Evolutionary conservation across 2,329 filamentous ascomycete species (phyloP).

Genomic region (Alternaria sp.): DNA sequence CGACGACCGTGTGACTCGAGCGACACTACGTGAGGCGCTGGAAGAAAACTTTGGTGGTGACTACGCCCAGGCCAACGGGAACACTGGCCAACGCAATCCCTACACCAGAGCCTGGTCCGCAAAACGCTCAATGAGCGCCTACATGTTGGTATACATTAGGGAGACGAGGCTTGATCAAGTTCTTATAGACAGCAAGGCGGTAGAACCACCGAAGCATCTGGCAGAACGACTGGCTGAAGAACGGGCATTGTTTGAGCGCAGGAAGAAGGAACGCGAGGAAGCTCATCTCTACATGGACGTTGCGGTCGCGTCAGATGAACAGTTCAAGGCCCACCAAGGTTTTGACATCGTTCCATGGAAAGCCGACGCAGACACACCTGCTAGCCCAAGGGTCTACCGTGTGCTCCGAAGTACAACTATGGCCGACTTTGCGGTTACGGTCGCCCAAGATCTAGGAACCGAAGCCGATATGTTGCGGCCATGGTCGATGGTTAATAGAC

Average conservation of each 20-base stretch:
- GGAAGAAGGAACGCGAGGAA: slow-evolving; percentile 88
- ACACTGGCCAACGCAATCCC: slow-evolving; percentile 65
- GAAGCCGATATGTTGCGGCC: slow-evolving; percentile 76
- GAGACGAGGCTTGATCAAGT: slow-evolving; percentile 85
- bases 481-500: slow-evolving; percentile 98
- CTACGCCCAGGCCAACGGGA: slow-evolving; percentile 67
- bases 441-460: slow-evolving; percentile 73
- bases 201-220: slow-evolving; percentile 82
- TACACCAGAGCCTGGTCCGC: slow-evolving; percentile 69
- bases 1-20: slow-evolving; percentile 95
- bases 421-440: slow-evolving; percentile 71
- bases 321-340: slow-evolving; percentile 80
- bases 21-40: slow-evolving; percentile 86
- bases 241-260: slow-evolving; percentile 73
- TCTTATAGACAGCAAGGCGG: slow-evolving; percentile 74
- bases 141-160: slow-evolving; percentile 98
- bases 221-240: slow-evolving; percentile 83
- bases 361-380: slow-evolving; percentile 64
- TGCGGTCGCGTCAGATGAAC: slow-evolving; percentile 79
- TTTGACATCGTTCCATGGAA: slow-evolving; percentile 74
- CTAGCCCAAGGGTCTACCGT: slow-evolving; percentile 74
- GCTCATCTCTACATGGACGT: slow-evolving; percentile 90
- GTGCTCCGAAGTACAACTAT: slow-evolving; percentile 78
- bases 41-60: slow-evolving; percentile 98
- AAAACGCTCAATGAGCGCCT: slow-evolving; percentile 82